phyloP scores from a whole-genome alignment of 768 basidiomycete genomes.

The Megacollybia marginata region DNA sequence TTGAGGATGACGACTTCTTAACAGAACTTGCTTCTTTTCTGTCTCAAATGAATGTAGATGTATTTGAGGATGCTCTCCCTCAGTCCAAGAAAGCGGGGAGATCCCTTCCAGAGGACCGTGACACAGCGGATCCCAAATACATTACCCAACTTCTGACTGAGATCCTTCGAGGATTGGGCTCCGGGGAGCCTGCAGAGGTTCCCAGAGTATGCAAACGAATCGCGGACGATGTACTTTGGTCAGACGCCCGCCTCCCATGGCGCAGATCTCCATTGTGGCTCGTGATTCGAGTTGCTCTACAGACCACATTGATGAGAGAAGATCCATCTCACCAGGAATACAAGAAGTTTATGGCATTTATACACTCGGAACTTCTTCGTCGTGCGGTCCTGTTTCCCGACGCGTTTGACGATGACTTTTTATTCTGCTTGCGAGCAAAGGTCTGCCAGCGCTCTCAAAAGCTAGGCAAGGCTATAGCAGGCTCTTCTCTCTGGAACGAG shows the following conservation, averaged over 20 bases:
- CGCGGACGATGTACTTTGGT: constrained; percentile 36
- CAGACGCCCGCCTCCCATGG: constrained; percentile 35
- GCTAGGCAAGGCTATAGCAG: constrained; percentile 19
- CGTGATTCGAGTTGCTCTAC: constrained; percentile 36
- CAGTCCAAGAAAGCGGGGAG: constrained; percentile 29
- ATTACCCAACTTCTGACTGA: constrained; percentile 41
- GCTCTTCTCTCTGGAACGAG: constrained; percentile 11
- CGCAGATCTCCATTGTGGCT: constrained; percentile 46
- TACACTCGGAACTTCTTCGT: constrained; percentile 23
- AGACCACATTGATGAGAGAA: constrained; percentile 21
- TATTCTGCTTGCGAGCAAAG: constrained; percentile 29
- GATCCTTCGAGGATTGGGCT: constrained; percentile 33
- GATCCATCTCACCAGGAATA: constrained; percentile 19
- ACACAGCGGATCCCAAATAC: constrained; percentile 35
- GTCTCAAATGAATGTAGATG: constrained; percentile 17
- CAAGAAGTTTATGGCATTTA: constrained; percentile 39
- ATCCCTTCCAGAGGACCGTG: constrained; percentile 26
- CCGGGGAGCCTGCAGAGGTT: constrained; percentile 12
- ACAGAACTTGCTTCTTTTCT: background rate
- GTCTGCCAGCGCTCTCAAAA: constrained; percentile 29
- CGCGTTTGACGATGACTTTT: constrained; percentile 22
- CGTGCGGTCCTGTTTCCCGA: constrained; percentile 6
- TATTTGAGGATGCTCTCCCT: constrained; percentile 22
- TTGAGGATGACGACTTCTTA: background rate
- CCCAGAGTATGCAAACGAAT: constrained; percentile 28